Percentiles rank a stretch among this genome's conserved stretches.
Conservation (phyloP, 2,329 filamentous ascomycete species). For the Iodosphaeria phyllophila region DNA sequence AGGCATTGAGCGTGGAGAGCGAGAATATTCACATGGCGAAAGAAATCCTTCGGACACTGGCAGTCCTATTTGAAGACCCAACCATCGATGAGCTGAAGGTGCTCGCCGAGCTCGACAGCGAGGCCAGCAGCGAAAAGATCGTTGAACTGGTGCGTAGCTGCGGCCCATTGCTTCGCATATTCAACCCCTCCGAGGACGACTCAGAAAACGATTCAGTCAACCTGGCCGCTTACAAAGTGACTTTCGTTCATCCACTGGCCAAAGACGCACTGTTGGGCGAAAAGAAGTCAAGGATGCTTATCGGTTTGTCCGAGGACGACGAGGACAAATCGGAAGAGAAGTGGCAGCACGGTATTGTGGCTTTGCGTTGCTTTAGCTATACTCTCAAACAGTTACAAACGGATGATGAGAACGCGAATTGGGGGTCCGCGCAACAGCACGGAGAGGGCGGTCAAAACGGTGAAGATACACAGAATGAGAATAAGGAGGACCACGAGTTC, state of each 20-base stretch:
- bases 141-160: conserved; percentile 17
- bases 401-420: conserved; percentile 1
- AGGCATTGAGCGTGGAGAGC: conserved; percentile 15
- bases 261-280: conserved; percentile 16
- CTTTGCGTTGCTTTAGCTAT: conserved; percentile 10
- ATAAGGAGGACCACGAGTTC: conserved; percentile 4
- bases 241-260: conserved; percentile 16
- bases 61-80: conserved; percentile 21
- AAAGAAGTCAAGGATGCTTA: too few relatives aligned
- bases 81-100: conserved; percentile 18
- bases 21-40: conserved; percentile 18
- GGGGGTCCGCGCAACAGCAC: conserved; percentile 2
- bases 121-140: conserved; percentile 15
- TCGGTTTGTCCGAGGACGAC: too few relatives aligned
- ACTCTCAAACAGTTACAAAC: conserved; percentile 1
- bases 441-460: conserved; percentile 1
- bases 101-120: conserved; percentile 16
- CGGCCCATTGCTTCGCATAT: conserved; percentile 17
- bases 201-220: conserved; percentile 6
- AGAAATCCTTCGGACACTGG: conserved; percentile 21
- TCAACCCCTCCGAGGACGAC: too few relatives aligned
- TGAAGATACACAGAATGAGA: conserved; percentile 3
- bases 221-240: conserved; percentile 7
- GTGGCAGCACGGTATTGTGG: conserved; percentile 22
- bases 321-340: conserved; percentile 18